Conservation (phyloP, 1,139 yeast genomes). For the Meyerozyma sp. region DNA sequence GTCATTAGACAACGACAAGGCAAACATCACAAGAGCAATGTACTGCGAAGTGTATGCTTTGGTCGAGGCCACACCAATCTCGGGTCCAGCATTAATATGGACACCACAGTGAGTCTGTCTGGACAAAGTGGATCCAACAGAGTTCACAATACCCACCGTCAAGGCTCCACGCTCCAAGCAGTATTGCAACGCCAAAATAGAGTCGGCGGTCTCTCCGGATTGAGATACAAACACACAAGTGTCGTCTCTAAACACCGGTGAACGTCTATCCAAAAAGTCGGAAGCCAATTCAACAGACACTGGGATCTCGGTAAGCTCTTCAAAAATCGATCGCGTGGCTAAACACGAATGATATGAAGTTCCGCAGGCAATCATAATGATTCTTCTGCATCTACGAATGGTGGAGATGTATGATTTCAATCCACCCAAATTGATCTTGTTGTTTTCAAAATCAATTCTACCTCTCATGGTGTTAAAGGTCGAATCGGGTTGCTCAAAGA, state of each 20-base stretch:
- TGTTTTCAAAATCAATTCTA: slow-evolving; percentile 86
- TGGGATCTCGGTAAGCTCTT: slow-evolving; percentile 94
- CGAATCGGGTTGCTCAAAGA: slow-evolving; percentile 97
- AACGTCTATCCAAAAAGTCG: slow-evolving; percentile 90
- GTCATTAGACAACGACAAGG: slow-evolving; percentile 88
- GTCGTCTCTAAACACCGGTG: slow-evolving; percentile 97
- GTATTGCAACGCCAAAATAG: slow-evolving; percentile 93
- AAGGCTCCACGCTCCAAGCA: slow-evolving; percentile 96
- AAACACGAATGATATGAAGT: slow-evolving; percentile 97
- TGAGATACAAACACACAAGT: slow-evolving; percentile 97
- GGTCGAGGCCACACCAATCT: slow-evolving; percentile 99
- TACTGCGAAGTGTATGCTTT: slow-evolving; percentile 98
- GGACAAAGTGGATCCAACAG: slow-evolving; percentile 95
- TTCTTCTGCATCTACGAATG: slow-evolving; percentile 90
- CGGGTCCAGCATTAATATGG: slow-evolving; percentile 99
- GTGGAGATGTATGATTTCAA: slow-evolving; percentile 79
- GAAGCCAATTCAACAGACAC: slow-evolving; percentile 96
- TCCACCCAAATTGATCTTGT: slow-evolving; percentile 82
- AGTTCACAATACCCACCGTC: slow-evolving; percentile 89
- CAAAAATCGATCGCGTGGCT: slow-evolving; percentile 94
- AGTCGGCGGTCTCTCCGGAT: slow-evolving; percentile 98
- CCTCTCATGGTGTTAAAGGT: slow-evolving; percentile 99
- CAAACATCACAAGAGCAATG: slow-evolving; percentile 96
- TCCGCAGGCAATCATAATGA: slow-evolving; percentile 99
- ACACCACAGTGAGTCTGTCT: slow-evolving; percentile 98